These are phyloP conservation scores for Lavandula angustifolia DNA, from an alignment of 257 asterid species.

Conservation along the genomic window DNA sequence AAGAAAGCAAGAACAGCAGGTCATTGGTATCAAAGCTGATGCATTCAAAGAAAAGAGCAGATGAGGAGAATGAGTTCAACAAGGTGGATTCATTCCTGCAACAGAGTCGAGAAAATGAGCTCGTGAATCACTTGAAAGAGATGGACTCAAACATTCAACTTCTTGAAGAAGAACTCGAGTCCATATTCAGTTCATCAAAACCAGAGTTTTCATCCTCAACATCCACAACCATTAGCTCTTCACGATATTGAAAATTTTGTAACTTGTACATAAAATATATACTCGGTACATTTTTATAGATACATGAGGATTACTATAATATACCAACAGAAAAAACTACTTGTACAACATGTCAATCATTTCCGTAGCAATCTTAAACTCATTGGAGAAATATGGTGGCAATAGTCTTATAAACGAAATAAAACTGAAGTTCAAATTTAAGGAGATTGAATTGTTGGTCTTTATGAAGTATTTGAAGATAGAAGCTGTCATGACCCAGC, in stretches of 20 bases:
- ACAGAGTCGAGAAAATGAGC: no score
- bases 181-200: slow-evolving; percentile 12
- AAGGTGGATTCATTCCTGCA: no score
- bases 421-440: no score
- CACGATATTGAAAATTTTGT: slow-evolving; percentile 15
- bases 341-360: background rate
- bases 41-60: slow-evolving; percentile 24
- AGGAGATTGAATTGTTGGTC: no score
- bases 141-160: slow-evolving; percentile 20
- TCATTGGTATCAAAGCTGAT: slow-evolving; percentile 37
- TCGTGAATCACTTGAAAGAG: no score
- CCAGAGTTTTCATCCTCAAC: no score
- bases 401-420: no score
- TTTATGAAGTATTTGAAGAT: no score
- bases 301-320: background rate
- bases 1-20: slow-evolving; percentile 29
- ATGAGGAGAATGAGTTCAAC: slow-evolving; percentile 1
- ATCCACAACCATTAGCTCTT: no score
- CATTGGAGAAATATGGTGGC: no score
- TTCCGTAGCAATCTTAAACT: no score
- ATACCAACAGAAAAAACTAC: background rate
- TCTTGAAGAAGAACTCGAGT: slow-evolving; percentile 37
- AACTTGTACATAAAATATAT: background rate
- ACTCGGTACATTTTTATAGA: background rate
- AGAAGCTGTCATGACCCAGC: no score